phyloP scores from a whole-genome alignment of 169 alveolate genomes.

The Perkinsus marinus region DNA sequence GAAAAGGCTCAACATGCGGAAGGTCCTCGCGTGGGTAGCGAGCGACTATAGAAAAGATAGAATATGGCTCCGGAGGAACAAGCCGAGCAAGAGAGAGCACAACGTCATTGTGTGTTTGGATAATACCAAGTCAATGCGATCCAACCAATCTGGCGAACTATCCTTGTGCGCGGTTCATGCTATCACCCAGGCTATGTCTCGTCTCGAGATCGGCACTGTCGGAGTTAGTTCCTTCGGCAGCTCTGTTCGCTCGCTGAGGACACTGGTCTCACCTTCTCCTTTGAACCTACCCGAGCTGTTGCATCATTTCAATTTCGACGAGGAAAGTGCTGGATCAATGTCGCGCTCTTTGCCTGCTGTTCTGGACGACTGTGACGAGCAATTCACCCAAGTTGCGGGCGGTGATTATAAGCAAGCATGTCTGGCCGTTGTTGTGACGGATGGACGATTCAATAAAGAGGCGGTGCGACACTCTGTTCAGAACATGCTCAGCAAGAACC shows the following conservation, averaged over 20 bases:
- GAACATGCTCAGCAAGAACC: slow-evolving; percentile 60
- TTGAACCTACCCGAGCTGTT: slow-evolving; percentile 29
- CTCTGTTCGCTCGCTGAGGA: slow-evolving; percentile 27
- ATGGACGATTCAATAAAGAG: slow-evolving; percentile 91
- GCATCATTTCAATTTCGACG: slow-evolving; percentile 45
- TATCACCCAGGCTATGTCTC: slow-evolving; percentile 63
- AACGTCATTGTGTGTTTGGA: slow-evolving; percentile 84
- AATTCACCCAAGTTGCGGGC: slow-evolving; percentile 28
- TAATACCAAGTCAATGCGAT: slow-evolving; percentile 84
- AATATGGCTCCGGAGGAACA: slow-evolving; percentile 88
- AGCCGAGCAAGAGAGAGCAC: slow-evolving; percentile 82
- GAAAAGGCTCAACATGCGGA: slow-evolving; percentile 83
- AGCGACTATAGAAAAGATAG: slow-evolving; percentile 86
- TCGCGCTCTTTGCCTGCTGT: slow-evolving; percentile 50
- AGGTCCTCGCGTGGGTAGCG: slow-evolving; percentile 87
- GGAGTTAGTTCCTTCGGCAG: slow-evolving; percentile 52
- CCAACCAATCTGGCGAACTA: slow-evolving; percentile 68
- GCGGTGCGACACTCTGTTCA: slow-evolving; percentile 66
- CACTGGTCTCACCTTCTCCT: neutral
- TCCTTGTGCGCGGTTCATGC: slow-evolving; percentile 61
- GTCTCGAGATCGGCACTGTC: slow-evolving; percentile 65
- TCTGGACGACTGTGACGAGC: slow-evolving; percentile 53
- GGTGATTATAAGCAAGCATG: slow-evolving; percentile 43
- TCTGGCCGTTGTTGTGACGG: slow-evolving; percentile 80
- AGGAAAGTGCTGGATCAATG: slow-evolving; percentile 46